These are phyloP conservation scores for Circinella umbellata DNA, from an alignment of 371 early-diverging fungal genomes.

Conservation along the genomic window DNA sequence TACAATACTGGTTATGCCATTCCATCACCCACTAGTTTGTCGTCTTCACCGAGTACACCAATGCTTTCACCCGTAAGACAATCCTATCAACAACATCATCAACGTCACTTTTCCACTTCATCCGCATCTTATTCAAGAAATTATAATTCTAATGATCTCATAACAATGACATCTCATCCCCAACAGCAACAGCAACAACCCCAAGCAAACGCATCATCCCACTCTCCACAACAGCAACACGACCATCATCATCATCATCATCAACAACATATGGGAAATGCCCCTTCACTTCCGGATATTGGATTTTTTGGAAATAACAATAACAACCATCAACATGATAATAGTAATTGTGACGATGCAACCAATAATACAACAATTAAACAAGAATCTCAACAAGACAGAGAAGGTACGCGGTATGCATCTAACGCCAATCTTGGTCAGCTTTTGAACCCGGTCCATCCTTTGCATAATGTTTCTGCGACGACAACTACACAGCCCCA, in stretches of 20 bases:
- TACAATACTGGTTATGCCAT: conserved; percentile 34
- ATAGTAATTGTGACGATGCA: not conserved
- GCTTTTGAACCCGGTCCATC: conserved; percentile 45
- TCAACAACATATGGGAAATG: conserved; percentile 3
- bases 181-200: conserved; percentile 19
- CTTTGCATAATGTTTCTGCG: conserved; percentile 22
- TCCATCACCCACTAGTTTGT: conserved; percentile 42
- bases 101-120: conserved; percentile 29
- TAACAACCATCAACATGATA: conserved; percentile 4
- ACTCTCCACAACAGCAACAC: conserved; percentile 6
- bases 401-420: conserved; percentile 19
- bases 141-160: conserved; percentile 7
- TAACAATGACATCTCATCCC: conserved; percentile 8
- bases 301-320: conserved; percentile 1
- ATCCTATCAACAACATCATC: conserved; percentile 30
- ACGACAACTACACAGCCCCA: conserved; percentile 4
- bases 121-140: conserved; percentile 19
- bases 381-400: conserved; percentile 1
- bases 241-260: not conserved
- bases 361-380: not conserved
- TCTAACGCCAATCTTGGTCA: conserved; percentile 47
- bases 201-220: not conserved
- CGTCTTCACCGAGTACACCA: conserved; percentile 46
- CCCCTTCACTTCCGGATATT: conserved; percentile 6
- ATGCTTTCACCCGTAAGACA: conserved; percentile 46